phyloP scores from a whole-genome alignment of 495 filamentous ascomycete genomes.

The Trichoderma virens region DNA sequence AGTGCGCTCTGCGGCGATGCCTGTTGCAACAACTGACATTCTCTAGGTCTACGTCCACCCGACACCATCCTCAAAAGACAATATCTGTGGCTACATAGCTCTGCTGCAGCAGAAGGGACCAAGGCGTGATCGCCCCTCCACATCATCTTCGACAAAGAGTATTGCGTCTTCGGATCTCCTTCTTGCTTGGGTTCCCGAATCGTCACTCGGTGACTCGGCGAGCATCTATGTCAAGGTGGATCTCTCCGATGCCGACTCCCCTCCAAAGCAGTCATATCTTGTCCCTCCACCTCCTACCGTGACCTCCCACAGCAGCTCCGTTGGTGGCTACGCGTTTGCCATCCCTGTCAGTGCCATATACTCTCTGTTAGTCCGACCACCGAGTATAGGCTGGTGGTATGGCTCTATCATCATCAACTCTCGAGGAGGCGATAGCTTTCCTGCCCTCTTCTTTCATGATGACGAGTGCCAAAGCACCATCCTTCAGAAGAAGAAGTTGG shows the following conservation, averaged over 20 bases:
- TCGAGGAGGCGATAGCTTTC: conserved; percentile 80
- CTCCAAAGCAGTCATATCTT: conserved; percentile 80
- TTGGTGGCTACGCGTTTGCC: conserved; percentile 87
- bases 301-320: conserved; percentile 50
- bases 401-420: conserved; percentile 91
- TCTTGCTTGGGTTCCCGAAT: conserved; percentile 91
- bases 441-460: conserved; percentile 95
- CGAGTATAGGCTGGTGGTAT: conserved; percentile 96
- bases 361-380: conserved; percentile 80
- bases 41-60: conserved; percentile 92
- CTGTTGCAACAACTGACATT: conserved; percentile 17
- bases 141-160: conserved; percentile 42
- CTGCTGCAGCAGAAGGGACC: conserved; percentile 81
- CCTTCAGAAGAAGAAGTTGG: conserved; percentile 78
- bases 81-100: conserved; percentile 92
- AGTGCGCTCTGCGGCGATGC: not conserved
- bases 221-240: conserved; percentile 94
- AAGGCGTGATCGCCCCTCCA: conserved; percentile 27
- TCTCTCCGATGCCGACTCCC: conserved; percentile 66
- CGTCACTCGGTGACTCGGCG: conserved; percentile 75
- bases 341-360: conserved; percentile 86
- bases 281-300: conserved; percentile 87
- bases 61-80: conserved; percentile 86
- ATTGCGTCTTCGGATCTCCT: conserved; percentile 59
- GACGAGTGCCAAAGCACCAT: conserved; percentile 94